phyloP scores from a whole-genome alignment of 192 early-diverging fungal genomes.

The Diversispora epigaea region DNA sequence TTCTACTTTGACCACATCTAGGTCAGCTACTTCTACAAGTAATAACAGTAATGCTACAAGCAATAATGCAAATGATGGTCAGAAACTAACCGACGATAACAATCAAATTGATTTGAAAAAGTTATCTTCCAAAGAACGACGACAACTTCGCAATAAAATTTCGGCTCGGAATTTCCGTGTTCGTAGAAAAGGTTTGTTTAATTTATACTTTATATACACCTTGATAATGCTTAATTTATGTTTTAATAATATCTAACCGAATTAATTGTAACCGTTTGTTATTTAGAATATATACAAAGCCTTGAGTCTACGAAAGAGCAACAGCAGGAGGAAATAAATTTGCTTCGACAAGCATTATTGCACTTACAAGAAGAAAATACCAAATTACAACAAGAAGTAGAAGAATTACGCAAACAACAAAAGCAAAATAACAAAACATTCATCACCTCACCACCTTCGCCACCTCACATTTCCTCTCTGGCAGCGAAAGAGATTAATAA shows the following conservation, averaged over 20 bases:
- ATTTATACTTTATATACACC: not conserved
- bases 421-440: not conserved
- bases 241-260: not conserved
- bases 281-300: constrained; percentile 29
- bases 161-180: constrained; percentile 83
- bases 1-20: not conserved
- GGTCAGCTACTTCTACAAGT: not conserved
- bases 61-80: not conserved
- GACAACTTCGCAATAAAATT: constrained; percentile 85
- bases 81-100: not conserved
- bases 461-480: constrained; percentile 11
- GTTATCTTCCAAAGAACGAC: constrained; percentile 72
- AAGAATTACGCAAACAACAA: constrained; percentile 26
- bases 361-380: constrained; percentile 32
- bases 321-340: constrained; percentile 34
- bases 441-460: constrained; percentile 11
- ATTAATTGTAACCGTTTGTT: not conserved
- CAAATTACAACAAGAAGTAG: constrained; percentile 28
- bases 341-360: constrained; percentile 23
- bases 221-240: not conserved
- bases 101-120: constrained; percentile 57
- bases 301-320: constrained; percentile 26
- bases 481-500: not conserved
- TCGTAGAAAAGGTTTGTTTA: constrained; percentile 72
- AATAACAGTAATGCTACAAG: constrained; percentile 12